These are phyloP conservation scores for Zarea fungicola DNA, from an alignment of 2,329 filamentous ascomycete genomes.

Conservation along the genomic window DNA sequence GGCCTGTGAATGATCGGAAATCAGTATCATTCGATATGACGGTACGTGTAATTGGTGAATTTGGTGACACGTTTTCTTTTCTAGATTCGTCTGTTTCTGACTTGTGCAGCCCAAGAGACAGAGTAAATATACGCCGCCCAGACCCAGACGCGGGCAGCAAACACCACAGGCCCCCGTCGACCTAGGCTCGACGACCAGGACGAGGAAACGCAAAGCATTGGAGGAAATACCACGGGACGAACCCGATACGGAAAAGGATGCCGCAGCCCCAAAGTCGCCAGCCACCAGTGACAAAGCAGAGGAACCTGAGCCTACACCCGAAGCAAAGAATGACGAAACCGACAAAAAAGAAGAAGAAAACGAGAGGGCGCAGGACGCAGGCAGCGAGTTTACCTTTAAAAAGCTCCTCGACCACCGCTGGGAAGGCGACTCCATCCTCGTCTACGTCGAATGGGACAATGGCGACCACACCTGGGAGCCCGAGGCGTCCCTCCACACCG, in stretches of 20 bases:
- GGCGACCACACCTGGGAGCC: conserved; percentile 29
- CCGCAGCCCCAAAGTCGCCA: background rate
- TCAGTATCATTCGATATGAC: conserved; percentile 12
- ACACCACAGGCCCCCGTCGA: background rate
- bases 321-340: background rate
- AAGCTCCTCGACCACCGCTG: conserved; percentile 22
- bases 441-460: conserved; percentile 36
- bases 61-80: background rate
- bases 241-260: too few relatives aligned
- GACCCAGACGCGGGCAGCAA: too few relatives aligned
- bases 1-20: background rate
- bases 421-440: conserved; percentile 23
- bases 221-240: background rate
- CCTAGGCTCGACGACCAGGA: background rate
- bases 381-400: conserved; percentile 2
- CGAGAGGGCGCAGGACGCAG: background rate
- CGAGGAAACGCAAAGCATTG: background rate
- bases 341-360: background rate
- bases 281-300: background rate
- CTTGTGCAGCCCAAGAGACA: background rate
- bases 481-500: conserved; percentile 28
- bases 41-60: background rate
- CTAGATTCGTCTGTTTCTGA: background rate
- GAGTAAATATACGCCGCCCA: conserved; percentile 5
- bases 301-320: background rate